Evolutionary conservation across 441 rosid genomes (phyloP).

Genomic region (Gossypium gossypioides): DNA sequence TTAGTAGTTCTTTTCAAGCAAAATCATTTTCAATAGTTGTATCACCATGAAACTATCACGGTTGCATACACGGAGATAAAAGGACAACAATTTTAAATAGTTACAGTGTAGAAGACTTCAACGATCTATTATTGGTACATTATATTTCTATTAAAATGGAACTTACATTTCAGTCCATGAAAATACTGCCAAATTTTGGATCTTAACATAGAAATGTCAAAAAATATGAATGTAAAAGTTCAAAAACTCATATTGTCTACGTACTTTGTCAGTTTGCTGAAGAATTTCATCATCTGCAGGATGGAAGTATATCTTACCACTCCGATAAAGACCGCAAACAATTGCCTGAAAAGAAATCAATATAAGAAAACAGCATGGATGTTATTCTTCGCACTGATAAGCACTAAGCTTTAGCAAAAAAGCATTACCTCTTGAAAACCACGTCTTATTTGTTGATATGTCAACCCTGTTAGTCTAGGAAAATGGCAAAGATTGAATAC

Average conservation of each 20-base stretch:
- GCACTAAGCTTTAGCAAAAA: slow-evolving; percentile 3
- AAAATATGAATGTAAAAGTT: slow-evolving; percentile 10
- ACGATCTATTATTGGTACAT: background rate
- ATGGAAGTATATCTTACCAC: slow-evolving; percentile 68
- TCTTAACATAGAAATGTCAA: background rate
- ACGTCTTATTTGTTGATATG: slow-evolving; percentile 53
- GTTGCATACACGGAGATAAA: background rate
- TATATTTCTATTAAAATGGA: background rate
- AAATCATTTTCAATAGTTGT: background rate
- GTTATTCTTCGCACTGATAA: background rate
- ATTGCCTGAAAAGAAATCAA: slow-evolving; percentile 54
- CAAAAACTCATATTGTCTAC: slow-evolving; percentile 16
- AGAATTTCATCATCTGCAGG: slow-evolving; percentile 78
- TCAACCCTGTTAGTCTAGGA: slow-evolving; percentile 55
- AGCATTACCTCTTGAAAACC: slow-evolving; percentile 68
- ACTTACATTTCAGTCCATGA: background rate
- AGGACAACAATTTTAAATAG: background rate
- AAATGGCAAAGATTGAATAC: slow-evolving; percentile 77
- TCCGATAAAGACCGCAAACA: slow-evolving; percentile 76
- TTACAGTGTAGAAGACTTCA: background rate
- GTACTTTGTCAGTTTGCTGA: slow-evolving; percentile 63
- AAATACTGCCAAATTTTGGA: background rate
- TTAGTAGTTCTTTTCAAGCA: slow-evolving; percentile 5
- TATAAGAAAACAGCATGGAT: slow-evolving; percentile 14
- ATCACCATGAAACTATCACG: background rate